phyloP scores from a whole-genome alignment of 1,284 basidiomycete species.

The Puccinia polysora region DNA sequence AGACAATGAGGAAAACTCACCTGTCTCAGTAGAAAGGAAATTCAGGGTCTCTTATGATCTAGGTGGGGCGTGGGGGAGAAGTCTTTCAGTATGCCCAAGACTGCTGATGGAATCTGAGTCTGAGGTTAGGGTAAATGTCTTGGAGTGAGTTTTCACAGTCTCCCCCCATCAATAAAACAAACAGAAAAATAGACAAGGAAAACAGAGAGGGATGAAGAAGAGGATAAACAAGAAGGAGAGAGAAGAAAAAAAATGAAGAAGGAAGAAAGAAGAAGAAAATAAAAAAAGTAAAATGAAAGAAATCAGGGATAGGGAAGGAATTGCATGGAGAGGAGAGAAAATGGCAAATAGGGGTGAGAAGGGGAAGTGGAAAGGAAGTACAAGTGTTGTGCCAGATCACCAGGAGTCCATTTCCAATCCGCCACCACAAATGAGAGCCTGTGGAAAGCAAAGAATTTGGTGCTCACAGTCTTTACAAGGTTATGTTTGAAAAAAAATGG shows the following conservation, averaged over 20 bases:
- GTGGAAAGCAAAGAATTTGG: too few relatives aligned
- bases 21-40: not conserved
- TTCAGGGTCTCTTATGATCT: not conserved
- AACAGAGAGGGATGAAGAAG: not conserved
- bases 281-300: not conserved
- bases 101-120: not conserved
- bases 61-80: not conserved
- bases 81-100: not conserved
- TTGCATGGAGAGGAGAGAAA: not conserved
- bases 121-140: not conserved
- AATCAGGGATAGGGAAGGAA: not conserved
- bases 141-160: conserved; percentile 4
- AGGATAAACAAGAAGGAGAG: not conserved
- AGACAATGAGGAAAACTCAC: not conserved
- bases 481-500: too few relatives aligned
- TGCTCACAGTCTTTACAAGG: too few relatives aligned
- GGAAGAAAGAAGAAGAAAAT: not conserved
- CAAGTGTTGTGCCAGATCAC: not conserved
- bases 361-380: not conserved
- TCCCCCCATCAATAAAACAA: not conserved
- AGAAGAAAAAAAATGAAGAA: not conserved
- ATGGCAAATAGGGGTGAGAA: not conserved
- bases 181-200: too few relatives aligned
- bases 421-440: not conserved
- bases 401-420: not conserved